Evolutionary conservation across 306 rosid genomes (phyloP).

Genomic region (Sesbania bispinosa): DNA sequence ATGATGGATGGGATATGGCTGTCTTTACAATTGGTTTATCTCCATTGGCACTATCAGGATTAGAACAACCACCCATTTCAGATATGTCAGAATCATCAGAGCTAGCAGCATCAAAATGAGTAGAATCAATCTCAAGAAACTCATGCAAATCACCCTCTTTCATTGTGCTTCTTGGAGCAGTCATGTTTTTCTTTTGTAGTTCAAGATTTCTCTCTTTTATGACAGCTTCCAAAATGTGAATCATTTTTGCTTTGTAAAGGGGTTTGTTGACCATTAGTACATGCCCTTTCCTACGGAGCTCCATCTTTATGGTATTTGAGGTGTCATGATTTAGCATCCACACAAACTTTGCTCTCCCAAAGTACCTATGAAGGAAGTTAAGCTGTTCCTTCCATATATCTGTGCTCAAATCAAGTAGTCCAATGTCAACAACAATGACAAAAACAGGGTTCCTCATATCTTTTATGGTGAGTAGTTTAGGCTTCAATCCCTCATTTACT

Average conservation of each 20-base stretch:
- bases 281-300: conserved; percentile 83
- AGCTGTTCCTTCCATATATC: conserved; percentile 98
- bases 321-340: conserved; percentile 96
- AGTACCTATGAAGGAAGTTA: conserved; percentile 72
- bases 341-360: conserved; percentile 76
- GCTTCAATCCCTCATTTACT: conserved; percentile 46
- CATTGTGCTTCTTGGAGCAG: conserved; percentile 29
- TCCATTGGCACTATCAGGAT: conserved; percentile 24
- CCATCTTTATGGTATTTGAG: conserved; percentile 71
- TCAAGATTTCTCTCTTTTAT: conserved; percentile 65
- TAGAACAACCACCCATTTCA: conserved; percentile 41
- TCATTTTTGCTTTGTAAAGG: conserved; percentile 77
- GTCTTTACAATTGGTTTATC: conserved; percentile 47
- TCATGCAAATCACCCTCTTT: conserved; percentile 70
- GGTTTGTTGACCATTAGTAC: conserved; percentile 73
- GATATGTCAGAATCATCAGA: conserved; percentile 81
- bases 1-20: no score
- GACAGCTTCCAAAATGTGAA: conserved; percentile 80
- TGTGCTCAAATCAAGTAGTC: conserved; percentile 92
- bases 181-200: conserved; percentile 46
- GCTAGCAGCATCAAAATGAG: conserved; percentile 69
- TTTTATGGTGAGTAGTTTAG: conserved; percentile 47
- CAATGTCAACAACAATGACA: conserved; percentile 76
- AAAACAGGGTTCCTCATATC: conserved; percentile 67
- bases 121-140: conserved; percentile 83